Evolutionary conservation across 345 rosid genomes (phyloP), one percentile per base, ranked within the genome.

Genomic region (Euphorbia pulcherrima): DNA sequence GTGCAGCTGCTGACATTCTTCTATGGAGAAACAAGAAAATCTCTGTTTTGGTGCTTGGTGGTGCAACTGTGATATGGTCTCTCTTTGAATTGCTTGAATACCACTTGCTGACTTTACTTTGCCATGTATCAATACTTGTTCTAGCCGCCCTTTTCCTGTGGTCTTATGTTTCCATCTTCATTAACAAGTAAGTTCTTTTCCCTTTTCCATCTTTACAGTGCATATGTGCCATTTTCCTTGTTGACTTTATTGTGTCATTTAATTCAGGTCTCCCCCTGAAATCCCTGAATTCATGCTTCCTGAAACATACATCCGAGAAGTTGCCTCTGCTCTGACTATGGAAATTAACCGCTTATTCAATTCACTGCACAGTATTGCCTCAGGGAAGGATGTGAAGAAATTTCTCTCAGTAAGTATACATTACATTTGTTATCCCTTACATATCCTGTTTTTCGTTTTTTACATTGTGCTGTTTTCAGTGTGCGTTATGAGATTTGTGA

Each of bases 1-100:
- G 4, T 60, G 28, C 68, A 75, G 79, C 72, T 66, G 75, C 79
- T 56, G 75, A 75, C 54, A 64, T 75, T 60, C 64, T 75, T n/a
- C 60, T 75, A 5, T 75, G 79, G 79, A 75, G 79, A 71, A 55
- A 71, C 75, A 75, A 61, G 71, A 70, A 75, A 35, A 54, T 61
- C 14, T 75, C 79, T 33, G 75, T 59, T 5, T 51, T n/a, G 8
- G 72, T 75, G 52, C 59, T 75, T 35, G 72, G 75, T 18, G 60
- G 48, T 30, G 79, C 75, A 52, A 75, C 75, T 5, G 28, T 37
- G 7, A 63, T 70, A 39, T 75, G 79, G 79, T 33, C 67, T 65
- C 65, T 75, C 33, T 70, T 75, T 54, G 79, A 70, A 62, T 66
- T 75, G 75, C 59, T 75, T 35, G 68, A 37, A 44, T 75, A 71